Percentiles rank a stretch among this genome's conserved stretches.
Conservation (phyloP, 2,329 filamentous ascomycete species). For the Akanthomyces dipterigenus region DNA sequence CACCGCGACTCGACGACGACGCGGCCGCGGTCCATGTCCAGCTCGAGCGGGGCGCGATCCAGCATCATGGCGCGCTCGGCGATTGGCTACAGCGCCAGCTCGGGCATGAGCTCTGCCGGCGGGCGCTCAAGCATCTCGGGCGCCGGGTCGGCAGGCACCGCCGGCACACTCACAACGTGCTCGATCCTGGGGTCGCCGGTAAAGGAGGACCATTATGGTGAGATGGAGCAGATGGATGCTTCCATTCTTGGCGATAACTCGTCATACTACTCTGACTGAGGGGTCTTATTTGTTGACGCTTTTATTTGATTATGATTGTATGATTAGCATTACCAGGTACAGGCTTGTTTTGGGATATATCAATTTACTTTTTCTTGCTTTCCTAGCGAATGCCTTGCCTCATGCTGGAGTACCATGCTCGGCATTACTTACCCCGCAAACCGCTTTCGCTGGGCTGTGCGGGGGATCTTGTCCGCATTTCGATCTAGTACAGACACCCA, state of each 20-base stretch:
- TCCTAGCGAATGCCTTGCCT: not conserved
- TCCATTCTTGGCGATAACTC: not conserved
- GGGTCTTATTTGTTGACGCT: not conserved
- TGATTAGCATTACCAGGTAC: constrained; percentile 8
- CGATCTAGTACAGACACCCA: too few relatives aligned
- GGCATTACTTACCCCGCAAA: not conserved
- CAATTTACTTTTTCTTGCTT: not conserved
- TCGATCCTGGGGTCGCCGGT: constrained; percentile 10
- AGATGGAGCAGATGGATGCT: not conserved
- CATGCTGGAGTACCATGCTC: not conserved
- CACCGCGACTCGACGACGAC: not conserved
- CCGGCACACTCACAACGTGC: constrained; percentile 3
- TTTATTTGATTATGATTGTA: constrained; percentile 5
- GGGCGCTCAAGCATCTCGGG: not conserved
- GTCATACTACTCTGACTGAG: constrained; percentile 10
- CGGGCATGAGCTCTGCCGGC: constrained; percentile 26
- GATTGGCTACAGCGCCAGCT: constrained; percentile 16
- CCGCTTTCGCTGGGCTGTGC: not conserved
- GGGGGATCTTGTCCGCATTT: not conserved
- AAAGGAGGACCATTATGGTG: constrained; percentile 10
- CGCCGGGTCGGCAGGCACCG: not conserved
- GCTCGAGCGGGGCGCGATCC: constrained; percentile 3
- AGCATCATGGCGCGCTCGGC: constrained; percentile 7
- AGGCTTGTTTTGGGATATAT: constrained; percentile 5
- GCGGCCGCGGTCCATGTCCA: not conserved